Evolutionary conservation across 2,329 filamentous ascomycete genomes (phyloP), one percentile per base, ranked within the genome.

Genomic region (Aspergillus spinulosporus): DNA sequence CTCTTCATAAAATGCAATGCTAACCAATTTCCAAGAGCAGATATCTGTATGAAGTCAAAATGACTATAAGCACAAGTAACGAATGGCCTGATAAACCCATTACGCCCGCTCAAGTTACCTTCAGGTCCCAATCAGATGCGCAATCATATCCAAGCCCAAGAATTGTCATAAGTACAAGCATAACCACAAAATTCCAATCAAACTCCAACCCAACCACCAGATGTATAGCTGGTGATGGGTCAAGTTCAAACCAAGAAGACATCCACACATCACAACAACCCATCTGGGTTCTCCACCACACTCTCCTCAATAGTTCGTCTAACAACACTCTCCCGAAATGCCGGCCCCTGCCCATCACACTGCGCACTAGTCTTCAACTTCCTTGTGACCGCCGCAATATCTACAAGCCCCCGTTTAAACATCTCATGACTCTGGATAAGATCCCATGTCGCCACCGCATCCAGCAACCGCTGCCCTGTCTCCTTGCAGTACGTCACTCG

Each of bases 311-410:
- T 92, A 12, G 90, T 90, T 59, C 80, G 78, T 43, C 85, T 73
- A 12, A 97, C 87, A 44, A 85, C 84, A 26, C 82, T 77, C 72
- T 96, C 92, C 59, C 89, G 87, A 65, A 96, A 96, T 40, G 94
- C 92, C 2, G 92, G 92, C 0, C 92, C 89, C 68, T 91, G 88
- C 2, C 92, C 92, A 73, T 97, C 89, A 70, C 92, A 96, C 66
- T 87, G 85, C 14, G 90, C 89, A 66, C 84, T 77, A 14, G 82
- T 80, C 76, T 90, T 92, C 52, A 97, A 77, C 9, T 86, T 80
- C 67, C 94, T 88, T 70, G 88, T 92, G 32, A 97, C 89, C 69
- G 88, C 83, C 37, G 82, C 87, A 9, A 97, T 85, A 71, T 97
- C 90, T 28, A 97, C 87, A 15, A 90, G 78, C 0, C 92, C 91